Base-by-base conservation (phyloP, 106 monocot genomes). In the Posidonia australis region DNA sequence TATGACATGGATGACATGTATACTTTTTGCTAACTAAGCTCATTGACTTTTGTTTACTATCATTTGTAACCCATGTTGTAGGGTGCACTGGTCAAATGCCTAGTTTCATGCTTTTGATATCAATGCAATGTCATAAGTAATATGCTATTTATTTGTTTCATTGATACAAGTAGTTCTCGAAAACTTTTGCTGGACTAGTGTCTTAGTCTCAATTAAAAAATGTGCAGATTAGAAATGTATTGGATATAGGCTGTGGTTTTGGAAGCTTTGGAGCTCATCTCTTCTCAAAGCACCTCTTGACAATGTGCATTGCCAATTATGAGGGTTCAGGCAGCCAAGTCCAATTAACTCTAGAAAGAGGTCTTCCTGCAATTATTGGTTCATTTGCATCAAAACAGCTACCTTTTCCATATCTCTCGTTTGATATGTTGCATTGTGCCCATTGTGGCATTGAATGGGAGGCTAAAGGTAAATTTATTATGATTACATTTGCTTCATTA, bases 211-310 rank as follows among this genome's bases (percentile, higher is more conserved):
- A 43, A 10, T 18, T 62, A 6, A 62, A 60, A 62, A 10, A 42
- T 11, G 70, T 83, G 22, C 86, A 96, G 94, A 71, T 96, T 25
- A 81, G 86, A 61, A 86, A 73, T 29, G 86, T 96, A 10, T 75
- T 96, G 31, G 94, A 96, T 64, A 90, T 96, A 52, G 94, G 84
- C 21, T 96, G 94, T 73, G 94, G 94, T 69, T 96, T 90, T 75
- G 94, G 94, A 44, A 87, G 80, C 72, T 96, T 96, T 58, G 94
- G 94, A 65, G 90, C 90, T 44, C 84, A 96, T 72, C 82, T 96
- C 44, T 90, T 84, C 68, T 74, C 84, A 52, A 96, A 78, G 53
- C 70, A 87, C 48, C 67, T 96, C 25, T 68, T 96, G 53, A 86
- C 94, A 1, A 72, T 82, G 82, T 96, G 94, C 78, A 84, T 96